Evolutionary conservation across 257 asterid genomes (phyloP), one percentile per base, ranked within the genome.

Genomic region (Linderniella brevidens): DNA sequence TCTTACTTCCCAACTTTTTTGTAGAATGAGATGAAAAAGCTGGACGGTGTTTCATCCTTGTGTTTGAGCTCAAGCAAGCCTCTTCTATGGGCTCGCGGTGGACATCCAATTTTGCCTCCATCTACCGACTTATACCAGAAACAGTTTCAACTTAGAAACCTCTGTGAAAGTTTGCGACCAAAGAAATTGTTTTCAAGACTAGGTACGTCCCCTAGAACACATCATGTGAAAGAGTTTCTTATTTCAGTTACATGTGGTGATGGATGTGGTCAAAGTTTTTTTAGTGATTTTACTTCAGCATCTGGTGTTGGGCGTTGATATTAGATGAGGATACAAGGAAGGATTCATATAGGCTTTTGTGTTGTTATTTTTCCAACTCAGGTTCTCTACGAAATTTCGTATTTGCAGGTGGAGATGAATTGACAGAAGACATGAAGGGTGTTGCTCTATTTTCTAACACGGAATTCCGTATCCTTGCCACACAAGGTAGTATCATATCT

Each of bases 41-140:
- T 25, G 32, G 32, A 25, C 6, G 32, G 32, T 25, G 32, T 25
- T 25, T 25, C 32, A 25, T 25, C 32, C 32, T 25, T 71, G 59
- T 42, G 74, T 53, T 63, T 69, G 40, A 65, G 55, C 58, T 71
- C 67, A 14, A 76, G 69, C 57, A 85, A 75, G 56, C 71, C 92
- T 39, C 69, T 88, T 69, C 76, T 88, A 41, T 88, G 97, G 97
- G 59, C 60, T 40, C 74, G 78, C 70, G 95, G 95, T 20, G 97
- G 97, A 48, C 97, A 83, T 63, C 97, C 95, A 5, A 52, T 53
- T 63, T 52, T 63, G 68, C 93, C 93, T 35, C 62, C 92, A 37
- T 71, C 90, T 47, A 75, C 80, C 46, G 92, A 72, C 46, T 55
- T 84, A 50, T 71, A 78, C 66, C 51, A 63, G 35, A 76, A 76